Base-by-base conservation (phyloP, 192 early-diverging fungal genomes). In the Coemansia sp. region DNA sequence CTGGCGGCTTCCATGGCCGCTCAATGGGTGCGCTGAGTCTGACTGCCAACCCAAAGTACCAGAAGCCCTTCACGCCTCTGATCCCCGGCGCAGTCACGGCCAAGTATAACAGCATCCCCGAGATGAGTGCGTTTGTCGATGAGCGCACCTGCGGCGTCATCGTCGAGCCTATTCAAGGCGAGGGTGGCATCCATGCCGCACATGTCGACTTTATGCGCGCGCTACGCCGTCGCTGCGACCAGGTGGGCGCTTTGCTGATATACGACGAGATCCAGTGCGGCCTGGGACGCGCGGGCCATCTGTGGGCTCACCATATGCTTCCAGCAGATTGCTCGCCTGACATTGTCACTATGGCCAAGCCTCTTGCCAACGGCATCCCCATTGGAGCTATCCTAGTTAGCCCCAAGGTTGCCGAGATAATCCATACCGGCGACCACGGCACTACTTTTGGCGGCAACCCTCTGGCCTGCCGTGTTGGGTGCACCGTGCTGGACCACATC, bases 201-300 rank as follows among this genome's bases (percentile, higher is more conserved):
- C 82, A 73, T 1, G 72, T 83, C 4, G 91, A 89, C 53, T 99
- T 97, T 64, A 70, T 97, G 73, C 77, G 87, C 63, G 86, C 87
- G 12, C 56, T 99, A 25, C 88, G 95, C 39, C 72, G 82, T 28
- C 83, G 88, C 42, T 97, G 95, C 73, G 86, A 95, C 74, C 88
- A 93, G 59, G 88, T 91, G 25, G 90, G 89, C 12, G 92, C 92
- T n/a, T 50, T 97, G 55, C 83, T 99, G 75, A 96, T 99, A 61
- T 95, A 85, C 73, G 97, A 96, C 85, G 94, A 97, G 79, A 94
- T 97, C 70, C 94, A 96, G 88, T 95, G 95, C 76, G 95, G 95
- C 1, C 66, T 98, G 38, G 93, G 93, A 16, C 89, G 95, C 58
- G 88, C 93, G 8, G 96, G 95, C 61, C 91, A 88, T 66, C 77